Conservation (phyloP, 108 stramenopile genomes). For the Stephanodiscus minutulus region DNA sequence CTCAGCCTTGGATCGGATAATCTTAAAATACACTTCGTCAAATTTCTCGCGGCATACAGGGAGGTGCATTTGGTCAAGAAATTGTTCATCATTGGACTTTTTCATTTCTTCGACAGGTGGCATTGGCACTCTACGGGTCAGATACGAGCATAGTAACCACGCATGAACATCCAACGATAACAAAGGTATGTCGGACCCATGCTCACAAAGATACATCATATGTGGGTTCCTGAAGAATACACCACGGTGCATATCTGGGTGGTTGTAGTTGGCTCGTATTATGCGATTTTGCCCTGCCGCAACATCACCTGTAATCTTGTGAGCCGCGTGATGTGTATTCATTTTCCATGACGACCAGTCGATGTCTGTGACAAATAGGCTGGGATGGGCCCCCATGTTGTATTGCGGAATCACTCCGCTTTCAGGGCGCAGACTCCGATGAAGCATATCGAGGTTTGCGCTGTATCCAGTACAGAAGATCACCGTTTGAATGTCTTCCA, state of each 20-base stretch:
- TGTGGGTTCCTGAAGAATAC: constrained; percentile 17
- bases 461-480: constrained; percentile 35
- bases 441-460: background rate
- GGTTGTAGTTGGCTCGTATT: background rate
- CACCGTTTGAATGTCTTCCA: constrained; percentile 33
- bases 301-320: constrained; percentile 4
- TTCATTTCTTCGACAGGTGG: background rate
- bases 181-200: constrained; percentile 9
- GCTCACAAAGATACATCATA: constrained; percentile 21
- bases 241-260: constrained; percentile 20
- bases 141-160: constrained; percentile 11
- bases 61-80: background rate
- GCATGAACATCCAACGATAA: constrained; percentile 26
- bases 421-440: background rate
- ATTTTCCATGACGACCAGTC: constrained; percentile 16
- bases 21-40: background rate
- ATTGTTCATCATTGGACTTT: background rate
- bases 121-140: background rate
- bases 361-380: background rate
- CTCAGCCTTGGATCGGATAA: background rate
- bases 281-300: background rate
- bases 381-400: background rate
- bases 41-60: background rate
- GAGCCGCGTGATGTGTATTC: background rate
- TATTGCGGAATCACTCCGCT: background rate